Evolutionary conservation across 495 filamentous ascomycete species (phyloP), one percentile per base, ranked within the genome.

Genomic region (Pyronema domesticum): DNA sequence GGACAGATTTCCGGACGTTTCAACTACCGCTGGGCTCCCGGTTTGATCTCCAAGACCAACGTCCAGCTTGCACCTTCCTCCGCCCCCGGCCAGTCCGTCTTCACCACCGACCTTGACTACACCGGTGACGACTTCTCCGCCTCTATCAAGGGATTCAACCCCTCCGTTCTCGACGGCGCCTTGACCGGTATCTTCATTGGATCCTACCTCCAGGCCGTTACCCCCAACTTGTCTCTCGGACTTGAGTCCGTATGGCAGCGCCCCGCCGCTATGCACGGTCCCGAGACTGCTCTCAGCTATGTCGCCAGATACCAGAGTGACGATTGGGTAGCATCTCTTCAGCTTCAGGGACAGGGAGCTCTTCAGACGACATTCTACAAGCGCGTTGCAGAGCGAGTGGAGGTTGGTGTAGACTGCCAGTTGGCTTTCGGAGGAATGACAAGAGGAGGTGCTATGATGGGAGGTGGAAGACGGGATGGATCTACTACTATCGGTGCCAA

Each of bases 361-460:
- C 68, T 99, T 51, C 85, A 82, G 61, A 81, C 87, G n/a, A 87
- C 87, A 6, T 99, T 89, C 77, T 99, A 93, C 93, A 79, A 83
- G 59, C 81, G 76, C 62, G 70, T 99, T 61, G 87, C 86, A n/a
- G 91, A 96, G 53, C 86, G 86, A 65, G 86, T 99, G 33, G 89
- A 95, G 69, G 89, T 86, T 55, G 93, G 93, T 69, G 86, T 94
- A 58, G 89, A 96, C 58, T 78, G 91, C 76, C 94, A 89, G 66
- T 77, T 99, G 53, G 78, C 84, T 59, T 81, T 94, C 62, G 86
- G 86, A 49, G 71, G 79, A 44, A 72, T 74, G 48, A 71, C 72
- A 44, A 64, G 69, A 30, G 74, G 74, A 35, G 74, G 71, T 34
- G 66, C 80, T 60, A 80, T 91, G 80, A 83, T 84, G 65, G 81